phyloP scores from a whole-genome alignment of 345 rosid species.

The Euphorbia lathyris region DNA sequence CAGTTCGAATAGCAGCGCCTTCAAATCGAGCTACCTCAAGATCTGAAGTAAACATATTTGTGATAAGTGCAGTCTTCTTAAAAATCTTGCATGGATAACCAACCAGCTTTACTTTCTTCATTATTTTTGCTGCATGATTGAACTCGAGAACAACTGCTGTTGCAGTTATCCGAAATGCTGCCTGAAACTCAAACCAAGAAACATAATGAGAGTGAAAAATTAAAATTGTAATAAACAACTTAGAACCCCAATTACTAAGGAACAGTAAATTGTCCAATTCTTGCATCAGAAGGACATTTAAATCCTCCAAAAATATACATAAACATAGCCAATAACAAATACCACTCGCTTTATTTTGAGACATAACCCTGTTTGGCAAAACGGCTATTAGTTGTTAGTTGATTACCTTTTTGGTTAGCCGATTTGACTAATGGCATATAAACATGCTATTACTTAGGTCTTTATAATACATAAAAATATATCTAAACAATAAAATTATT shows the following conservation, averaged over 20 bases:
- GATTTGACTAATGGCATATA: too few relatives aligned
- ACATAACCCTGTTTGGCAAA: too few relatives aligned
- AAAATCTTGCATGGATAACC: constrained; percentile 88
- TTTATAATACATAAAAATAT: too few relatives aligned
- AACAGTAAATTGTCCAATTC: not conserved
- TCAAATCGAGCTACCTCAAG: constrained; percentile 87
- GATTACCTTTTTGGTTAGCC: too few relatives aligned
- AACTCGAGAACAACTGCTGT: constrained; percentile 71
- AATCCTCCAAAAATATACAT: not conserved
- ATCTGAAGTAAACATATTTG: constrained; percentile 93
- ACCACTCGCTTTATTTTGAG: not conserved
- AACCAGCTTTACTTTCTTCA: constrained; percentile 82
- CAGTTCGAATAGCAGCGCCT: constrained; percentile 80
- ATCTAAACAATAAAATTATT: too few relatives aligned
- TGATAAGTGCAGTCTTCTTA: constrained; percentile 84
- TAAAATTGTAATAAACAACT: not conserved
- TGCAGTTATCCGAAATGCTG: constrained; percentile 79
- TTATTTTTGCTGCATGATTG: constrained; percentile 73
- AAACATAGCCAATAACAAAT: not conserved
- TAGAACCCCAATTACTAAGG: not conserved
- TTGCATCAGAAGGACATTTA: not conserved
- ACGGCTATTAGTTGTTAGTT: too few relatives aligned
- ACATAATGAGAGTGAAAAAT: constrained; percentile 11
- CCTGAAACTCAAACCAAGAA: constrained; percentile 43
- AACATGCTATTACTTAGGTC: too few relatives aligned